Percentiles rank a stretch among this genome's conserved stretches.
Conservation (phyloP, 768 basidiomycete genomes). For the Mycena vitilis region DNA sequence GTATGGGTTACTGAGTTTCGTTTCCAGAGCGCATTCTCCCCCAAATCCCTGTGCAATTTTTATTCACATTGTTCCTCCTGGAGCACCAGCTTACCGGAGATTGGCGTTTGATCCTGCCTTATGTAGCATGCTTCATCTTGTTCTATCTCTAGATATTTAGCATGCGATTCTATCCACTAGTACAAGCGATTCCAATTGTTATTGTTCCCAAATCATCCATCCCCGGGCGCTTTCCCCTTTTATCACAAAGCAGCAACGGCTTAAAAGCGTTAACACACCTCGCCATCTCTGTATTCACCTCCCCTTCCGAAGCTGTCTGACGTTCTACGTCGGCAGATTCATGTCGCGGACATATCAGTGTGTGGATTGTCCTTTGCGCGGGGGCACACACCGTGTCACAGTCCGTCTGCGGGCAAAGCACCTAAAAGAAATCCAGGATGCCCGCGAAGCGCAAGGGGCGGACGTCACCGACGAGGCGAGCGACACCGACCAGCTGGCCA, state of each 20-base stretch:
- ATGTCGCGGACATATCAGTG: conserved; percentile 18
- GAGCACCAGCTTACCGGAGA: conserved; percentile 13
- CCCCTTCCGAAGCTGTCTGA: conserved; percentile 12
- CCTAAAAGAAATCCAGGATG: conserved; percentile 3
- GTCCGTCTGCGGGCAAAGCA: conserved; percentile 8
- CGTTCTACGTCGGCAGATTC: conserved; percentile 14
- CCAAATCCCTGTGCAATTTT: conserved; percentile 8
- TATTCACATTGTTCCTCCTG: conserved; percentile 19
- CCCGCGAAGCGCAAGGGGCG: not conserved
- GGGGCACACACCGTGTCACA: conserved; percentile 11
- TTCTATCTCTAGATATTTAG: conserved; percentile 21
- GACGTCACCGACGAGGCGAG: not conserved
- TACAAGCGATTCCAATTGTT: conserved; percentile 7
- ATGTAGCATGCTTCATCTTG: conserved; percentile 14
- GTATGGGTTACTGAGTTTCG: conserved; percentile 13
- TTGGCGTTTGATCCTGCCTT: conserved; percentile 24
- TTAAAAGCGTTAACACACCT: conserved; percentile 10
- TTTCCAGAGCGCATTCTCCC: conserved; percentile 9
- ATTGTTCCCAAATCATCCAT: conserved; percentile 16
- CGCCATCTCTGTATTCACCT: not conserved
- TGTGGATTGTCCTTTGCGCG: conserved; percentile 22
- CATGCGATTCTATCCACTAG: conserved; percentile 6
- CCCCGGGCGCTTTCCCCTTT: conserved; percentile 22
- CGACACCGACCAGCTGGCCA: conserved; percentile 3
- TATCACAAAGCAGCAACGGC: conserved; percentile 13